Evolutionary conservation across 2,329 filamentous ascomycete genomes (phyloP).

Genomic region (Bipolaris cookei): DNA sequence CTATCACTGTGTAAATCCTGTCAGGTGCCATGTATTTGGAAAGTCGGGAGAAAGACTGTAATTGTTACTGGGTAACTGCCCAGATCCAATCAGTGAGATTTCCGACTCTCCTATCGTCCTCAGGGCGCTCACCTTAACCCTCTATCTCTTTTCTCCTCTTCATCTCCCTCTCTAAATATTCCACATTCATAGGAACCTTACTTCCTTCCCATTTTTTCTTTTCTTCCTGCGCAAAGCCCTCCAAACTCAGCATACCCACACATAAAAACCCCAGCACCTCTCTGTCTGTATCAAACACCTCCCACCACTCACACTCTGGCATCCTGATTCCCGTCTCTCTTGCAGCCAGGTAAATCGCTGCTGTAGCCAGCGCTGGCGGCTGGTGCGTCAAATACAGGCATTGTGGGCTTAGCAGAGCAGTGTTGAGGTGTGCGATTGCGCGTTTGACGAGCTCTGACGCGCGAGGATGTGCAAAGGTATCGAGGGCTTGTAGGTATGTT

Average conservation of each 20-base stretch:
- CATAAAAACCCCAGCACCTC: conserved; percentile 94
- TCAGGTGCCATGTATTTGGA: background rate
- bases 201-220: conserved; percentile 58
- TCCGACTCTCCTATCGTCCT: background rate
- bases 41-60: background rate
- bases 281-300: conserved; percentile 93
- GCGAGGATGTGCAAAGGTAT: conserved; percentile 60
- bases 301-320: conserved; percentile 92
- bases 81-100: background rate
- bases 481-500: conserved; percentile 90
- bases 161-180: conserved; percentile 66
- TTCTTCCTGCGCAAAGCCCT: conserved; percentile 70
- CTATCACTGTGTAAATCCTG: background rate
- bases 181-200: conserved; percentile 65
- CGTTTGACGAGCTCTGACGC: conserved; percentile 65
- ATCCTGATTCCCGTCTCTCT: conserved; percentile 77
- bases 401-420: conserved; percentile 84
- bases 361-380: conserved; percentile 81
- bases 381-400: conserved; percentile 91
- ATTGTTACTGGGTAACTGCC: background rate
- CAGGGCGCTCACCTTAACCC: background rate
- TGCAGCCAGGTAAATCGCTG: conserved; percentile 88
- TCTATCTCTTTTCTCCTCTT: conserved; percentile 51
- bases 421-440: conserved; percentile 81
- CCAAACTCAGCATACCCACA: conserved; percentile 80